A percentile compares a stretch with the other conserved stretches of the same genome.
These are phyloP conservation scores for Saxispiralis lemnorum DNA, from an alignment of 495 filamentous ascomycete genomes.

Conservation along the genomic window DNA sequence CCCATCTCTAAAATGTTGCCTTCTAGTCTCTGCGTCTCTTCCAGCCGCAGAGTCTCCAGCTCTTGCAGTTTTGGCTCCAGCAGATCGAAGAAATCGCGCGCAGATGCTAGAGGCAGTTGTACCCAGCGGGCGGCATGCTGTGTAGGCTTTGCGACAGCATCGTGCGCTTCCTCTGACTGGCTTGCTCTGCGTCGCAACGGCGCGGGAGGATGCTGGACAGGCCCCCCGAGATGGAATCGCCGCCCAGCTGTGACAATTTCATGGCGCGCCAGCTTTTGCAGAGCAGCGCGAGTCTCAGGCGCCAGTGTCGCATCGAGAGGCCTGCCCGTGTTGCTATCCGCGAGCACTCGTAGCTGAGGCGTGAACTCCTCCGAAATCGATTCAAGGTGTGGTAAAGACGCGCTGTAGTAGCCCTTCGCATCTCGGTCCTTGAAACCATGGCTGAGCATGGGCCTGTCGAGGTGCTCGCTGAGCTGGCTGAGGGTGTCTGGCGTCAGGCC, in stretches of 20 bases:
- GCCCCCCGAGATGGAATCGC: background rate
- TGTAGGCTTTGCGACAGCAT: background rate
- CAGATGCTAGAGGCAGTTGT: constrained; percentile 47
- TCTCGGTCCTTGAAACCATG: background rate
- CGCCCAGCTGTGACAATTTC: constrained; percentile 6
- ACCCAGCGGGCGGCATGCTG: constrained; percentile 21
- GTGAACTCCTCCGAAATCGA: constrained; percentile 24
- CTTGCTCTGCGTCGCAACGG: background rate
- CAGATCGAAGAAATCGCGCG: constrained; percentile 49
- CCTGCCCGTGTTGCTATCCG: constrained; percentile 34
- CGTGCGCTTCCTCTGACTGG: background rate
- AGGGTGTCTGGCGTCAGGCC: constrained; percentile 47
- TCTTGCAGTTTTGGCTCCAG: constrained; percentile 42
- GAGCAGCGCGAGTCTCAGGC: constrained; percentile 33
- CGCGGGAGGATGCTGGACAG: background rate
- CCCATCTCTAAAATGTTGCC: constrained; percentile 37
- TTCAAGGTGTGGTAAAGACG: constrained; percentile 3
- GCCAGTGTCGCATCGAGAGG: constrained; percentile 38
- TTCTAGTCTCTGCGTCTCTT: constrained; percentile 38
- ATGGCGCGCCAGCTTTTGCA: constrained; percentile 30
- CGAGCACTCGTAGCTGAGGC: constrained; percentile 41
- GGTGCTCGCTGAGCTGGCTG: constrained; percentile 25
- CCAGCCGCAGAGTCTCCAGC: constrained; percentile 40
- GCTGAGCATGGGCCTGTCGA: background rate
- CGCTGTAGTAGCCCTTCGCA: constrained; percentile 6